Percentiles rank a stretch among this genome's conserved stretches.
phyloP scores from a whole-genome alignment of 768 basidiomycete species.

The Galerina sulciceps region DNA sequence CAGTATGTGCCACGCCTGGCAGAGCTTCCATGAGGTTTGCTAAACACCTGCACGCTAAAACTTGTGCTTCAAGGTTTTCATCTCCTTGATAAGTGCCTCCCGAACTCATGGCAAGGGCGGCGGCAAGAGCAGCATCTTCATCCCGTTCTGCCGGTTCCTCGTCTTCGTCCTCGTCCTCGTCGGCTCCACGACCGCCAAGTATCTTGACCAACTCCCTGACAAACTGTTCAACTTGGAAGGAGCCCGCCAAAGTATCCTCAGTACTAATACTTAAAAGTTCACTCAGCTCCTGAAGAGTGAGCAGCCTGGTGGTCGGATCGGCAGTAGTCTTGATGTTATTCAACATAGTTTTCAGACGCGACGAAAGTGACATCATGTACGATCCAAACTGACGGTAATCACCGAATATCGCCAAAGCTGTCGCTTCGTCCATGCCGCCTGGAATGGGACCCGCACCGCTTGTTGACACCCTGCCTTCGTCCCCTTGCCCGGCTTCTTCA shows the following conservation, averaged over 20 bases:
- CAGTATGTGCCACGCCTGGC: conserved; percentile 95
- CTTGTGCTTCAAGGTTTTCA: conserved; percentile 91
- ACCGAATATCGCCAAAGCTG: conserved; percentile 81
- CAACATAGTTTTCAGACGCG: conserved; percentile 88
- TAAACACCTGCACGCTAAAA: conserved; percentile 94
- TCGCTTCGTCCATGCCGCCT: conserved; percentile 66
- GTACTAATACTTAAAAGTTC: conserved; percentile 95
- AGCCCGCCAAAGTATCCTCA: conserved; percentile 94
- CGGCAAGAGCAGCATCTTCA: conserved; percentile 88
- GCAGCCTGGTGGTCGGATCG: conserved; percentile 82
- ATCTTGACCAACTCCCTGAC: conserved; percentile 92
- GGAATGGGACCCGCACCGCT: conserved; percentile 48
- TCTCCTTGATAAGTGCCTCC: conserved; percentile 74
- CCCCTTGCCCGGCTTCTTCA: conserved; percentile 50
- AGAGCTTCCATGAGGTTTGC: conserved; percentile 99
- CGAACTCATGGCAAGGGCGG: conserved; percentile 83
- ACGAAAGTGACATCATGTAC: conserved; percentile 90
- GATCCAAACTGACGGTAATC: conserved; percentile 89
- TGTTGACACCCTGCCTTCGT: conserved; percentile 39
- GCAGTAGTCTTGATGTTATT: conserved; percentile 86
- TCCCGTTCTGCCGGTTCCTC: conserved; percentile 70
- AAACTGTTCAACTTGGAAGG: conserved; percentile 93
- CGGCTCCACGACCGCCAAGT: conserved; percentile 77
- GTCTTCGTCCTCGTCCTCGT: conserved; percentile 75
- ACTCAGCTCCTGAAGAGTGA: conserved; percentile 93